A percentile compares a stretch with the other conserved stretches of the same genome.
Conservation (phyloP, 305 asterid species). For the Rubia balearica region DNA sequence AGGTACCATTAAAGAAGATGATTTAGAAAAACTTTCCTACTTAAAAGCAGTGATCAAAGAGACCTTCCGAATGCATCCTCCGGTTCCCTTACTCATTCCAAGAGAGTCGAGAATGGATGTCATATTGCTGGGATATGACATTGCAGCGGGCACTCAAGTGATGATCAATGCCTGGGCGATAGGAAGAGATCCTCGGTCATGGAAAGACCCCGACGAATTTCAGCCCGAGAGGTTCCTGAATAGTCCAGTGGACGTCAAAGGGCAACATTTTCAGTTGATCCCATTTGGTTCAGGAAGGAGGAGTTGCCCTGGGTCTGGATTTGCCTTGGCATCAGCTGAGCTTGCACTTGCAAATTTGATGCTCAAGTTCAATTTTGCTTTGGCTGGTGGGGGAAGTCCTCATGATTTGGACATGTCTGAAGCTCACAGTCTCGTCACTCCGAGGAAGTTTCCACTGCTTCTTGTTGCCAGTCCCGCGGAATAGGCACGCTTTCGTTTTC, state of each 20-base stretch:
- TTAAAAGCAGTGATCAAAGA: neutral
- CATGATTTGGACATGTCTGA: neutral
- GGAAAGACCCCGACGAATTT: neutral
- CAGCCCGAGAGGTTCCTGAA: neutral
- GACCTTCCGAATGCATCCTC: neutral
- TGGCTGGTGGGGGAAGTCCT: neutral
- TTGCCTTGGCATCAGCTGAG: neutral
- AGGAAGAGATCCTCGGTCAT: neutral
- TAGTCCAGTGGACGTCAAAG: neutral
- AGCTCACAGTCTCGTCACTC: neutral
- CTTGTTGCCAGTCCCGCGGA: neutral
- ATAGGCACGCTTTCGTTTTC: neutral
- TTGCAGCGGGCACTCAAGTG: neutral
- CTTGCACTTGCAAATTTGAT: neutral
- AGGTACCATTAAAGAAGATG: neutral
- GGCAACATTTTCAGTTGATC: neutral
- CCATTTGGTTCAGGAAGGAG: conserved; percentile 1
- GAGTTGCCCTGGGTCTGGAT: conserved; percentile 1
- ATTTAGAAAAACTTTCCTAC: neutral
- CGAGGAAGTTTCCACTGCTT: neutral
- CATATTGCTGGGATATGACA: neutral
- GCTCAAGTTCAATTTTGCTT: neutral
- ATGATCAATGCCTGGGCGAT: neutral
- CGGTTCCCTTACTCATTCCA: neutral
- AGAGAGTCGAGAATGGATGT: neutral